A percentile compares a stretch with the other conserved stretches of the same genome.
Evolutionary conservation across 345 rosid genomes (phyloP).

Genomic region (Eucalyptus albens): DNA sequence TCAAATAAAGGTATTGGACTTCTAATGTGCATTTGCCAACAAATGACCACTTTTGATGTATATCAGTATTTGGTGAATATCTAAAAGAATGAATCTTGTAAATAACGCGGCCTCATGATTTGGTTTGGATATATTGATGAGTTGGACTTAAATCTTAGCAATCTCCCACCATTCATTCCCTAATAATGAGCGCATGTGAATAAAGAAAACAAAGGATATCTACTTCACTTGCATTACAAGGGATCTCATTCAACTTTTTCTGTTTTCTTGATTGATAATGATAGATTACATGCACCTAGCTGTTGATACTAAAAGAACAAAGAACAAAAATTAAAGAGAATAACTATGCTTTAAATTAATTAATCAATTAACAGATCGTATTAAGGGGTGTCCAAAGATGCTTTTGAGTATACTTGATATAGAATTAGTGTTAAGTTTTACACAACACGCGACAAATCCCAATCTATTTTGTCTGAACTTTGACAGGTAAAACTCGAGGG

Average conservation of each 20-base stretch:
- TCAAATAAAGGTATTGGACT: rapidly evolving
- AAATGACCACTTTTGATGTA: neutral
- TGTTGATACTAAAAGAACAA: neutral
- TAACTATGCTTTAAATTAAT: neutral
- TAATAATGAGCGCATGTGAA: neutral
- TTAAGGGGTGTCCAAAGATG: neutral
- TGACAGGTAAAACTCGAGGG: rapidly evolving
- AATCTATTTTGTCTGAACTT: no score
- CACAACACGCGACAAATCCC: neutral
- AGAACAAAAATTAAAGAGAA: neutral
- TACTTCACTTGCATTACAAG: neutral
- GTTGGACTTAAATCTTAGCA: neutral
- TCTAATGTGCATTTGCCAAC: neutral
- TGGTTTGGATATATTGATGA: neutral
- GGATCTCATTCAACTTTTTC: neutral
- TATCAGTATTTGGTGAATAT: no score
- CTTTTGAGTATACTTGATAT: neutral
- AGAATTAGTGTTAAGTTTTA: neutral
- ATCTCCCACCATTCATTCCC: neutral
- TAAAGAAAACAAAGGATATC: neutral
- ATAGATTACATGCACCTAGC: neutral
- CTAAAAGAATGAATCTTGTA: neutral
- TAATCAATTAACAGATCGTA: neutral
- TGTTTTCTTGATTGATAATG: neutral
- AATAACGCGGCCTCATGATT: no score